Evolutionary conservation across 495 filamentous ascomycete genomes (phyloP), one percentile per base, ranked within the genome.

Genomic region (Tuber calosporum): DNA sequence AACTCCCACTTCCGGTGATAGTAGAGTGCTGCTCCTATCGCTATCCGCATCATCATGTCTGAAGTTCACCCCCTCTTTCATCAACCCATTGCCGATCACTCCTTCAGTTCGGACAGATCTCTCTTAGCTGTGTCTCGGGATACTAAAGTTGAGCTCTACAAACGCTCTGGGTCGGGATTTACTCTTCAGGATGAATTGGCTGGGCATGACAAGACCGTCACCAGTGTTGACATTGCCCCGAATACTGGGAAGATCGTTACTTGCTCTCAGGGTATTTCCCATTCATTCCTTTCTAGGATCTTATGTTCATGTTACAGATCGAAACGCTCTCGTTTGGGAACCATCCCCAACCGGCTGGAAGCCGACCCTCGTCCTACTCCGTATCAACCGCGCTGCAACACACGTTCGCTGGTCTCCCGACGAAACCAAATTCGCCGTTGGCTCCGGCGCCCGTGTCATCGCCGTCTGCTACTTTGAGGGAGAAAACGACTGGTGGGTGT

Each of bases 21-120:
- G 95, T 99, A 90, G 95, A 99, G 96, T 97, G 94, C 88, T 91
- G 88, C 94, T 99, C 95, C 95, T 97, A 94, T 92, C 92, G 83
- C 81, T 73, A 39, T 34, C 8, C 30, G 66, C 41, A 4, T n/a
- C 9, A n/a, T 75, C 79, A 98, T 97, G 94, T 92, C 94, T 73
- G 92, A 98, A 85, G 91, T 94, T 69, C 92, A 99, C 83, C 95
- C 97, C 81, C 92, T 99, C 71, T 98, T 98, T 84, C 93, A 99
- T 84, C 88, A 91, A 75, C 93, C 94, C 77, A 97, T 99, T 80
- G 91, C 94, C 58, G 95, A 99, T 84, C 95, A 99, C 84, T 97
- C 95, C 36, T 99, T 98, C 87, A 97, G 93, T 71, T 89, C 93
- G 53, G 95, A 99, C 84, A 90, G 89, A 81, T 85, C 90, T 82